Conservation (phyloP, 2,329 filamentous ascomycete genomes). For the Aspergillus sp. region DNA sequence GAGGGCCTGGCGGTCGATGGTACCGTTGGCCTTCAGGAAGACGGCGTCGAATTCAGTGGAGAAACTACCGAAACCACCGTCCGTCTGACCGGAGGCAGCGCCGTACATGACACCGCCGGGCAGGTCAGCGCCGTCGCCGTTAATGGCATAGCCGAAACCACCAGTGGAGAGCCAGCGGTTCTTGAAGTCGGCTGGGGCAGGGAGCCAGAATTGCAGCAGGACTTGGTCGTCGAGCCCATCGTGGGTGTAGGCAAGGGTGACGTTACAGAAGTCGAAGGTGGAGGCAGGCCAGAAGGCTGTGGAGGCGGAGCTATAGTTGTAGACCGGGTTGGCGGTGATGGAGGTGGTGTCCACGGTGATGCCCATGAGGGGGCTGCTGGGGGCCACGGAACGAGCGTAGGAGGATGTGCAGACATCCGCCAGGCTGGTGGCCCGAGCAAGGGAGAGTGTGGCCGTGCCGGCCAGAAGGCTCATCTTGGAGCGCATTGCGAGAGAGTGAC, state of each 20-base stretch:
- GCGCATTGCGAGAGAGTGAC: background rate
- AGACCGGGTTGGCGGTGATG: conserved; percentile 42
- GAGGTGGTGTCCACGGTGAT: conserved; percentile 46
- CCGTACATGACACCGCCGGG: conserved; percentile 48
- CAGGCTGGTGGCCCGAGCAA: background rate
- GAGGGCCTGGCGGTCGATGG: conserved; percentile 37
- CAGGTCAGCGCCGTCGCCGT: background rate
- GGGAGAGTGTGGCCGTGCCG: background rate
- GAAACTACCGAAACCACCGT: conserved; percentile 50
- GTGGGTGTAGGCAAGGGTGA: conserved; percentile 47
- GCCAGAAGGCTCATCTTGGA: background rate
- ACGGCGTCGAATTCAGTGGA: conserved; percentile 14
- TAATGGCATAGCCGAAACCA: conserved; percentile 25
- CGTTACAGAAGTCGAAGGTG: conserved; percentile 40
- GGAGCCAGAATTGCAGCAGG: conserved; percentile 42
- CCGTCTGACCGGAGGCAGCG: conserved; percentile 45
- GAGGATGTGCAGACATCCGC: conserved; percentile 46
- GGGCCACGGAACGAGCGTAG: conserved; percentile 46
- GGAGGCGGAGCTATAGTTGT: conserved; percentile 36
- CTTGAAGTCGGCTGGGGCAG: conserved; percentile 35
- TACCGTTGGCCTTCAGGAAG: conserved; percentile 48
- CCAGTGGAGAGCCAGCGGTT: conserved; percentile 51
- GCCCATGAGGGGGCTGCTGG: conserved; percentile 46
- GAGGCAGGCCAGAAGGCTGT: conserved; percentile 24
- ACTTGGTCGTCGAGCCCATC: conserved; percentile 43